Conservation (phyloP, 2,329 filamentous ascomycete genomes). For the Paecilomyces dactylethromorphus region DNA sequence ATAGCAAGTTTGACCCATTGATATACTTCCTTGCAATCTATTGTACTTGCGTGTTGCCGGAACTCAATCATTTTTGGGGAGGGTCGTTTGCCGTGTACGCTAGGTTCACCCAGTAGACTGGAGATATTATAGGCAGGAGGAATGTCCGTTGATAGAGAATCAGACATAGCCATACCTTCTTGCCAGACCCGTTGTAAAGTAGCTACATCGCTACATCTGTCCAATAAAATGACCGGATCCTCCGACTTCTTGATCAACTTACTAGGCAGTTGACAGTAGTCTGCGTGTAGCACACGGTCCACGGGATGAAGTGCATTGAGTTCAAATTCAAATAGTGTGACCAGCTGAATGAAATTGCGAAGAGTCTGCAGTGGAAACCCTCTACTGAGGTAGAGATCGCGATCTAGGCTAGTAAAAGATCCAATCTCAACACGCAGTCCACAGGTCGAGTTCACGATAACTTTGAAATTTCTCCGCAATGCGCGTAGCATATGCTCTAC, state of each 20-base stretch:
- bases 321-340: conserved; percentile 14
- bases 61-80: conserved; percentile 20
- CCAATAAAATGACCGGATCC: background rate
- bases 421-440: conserved; percentile 22
- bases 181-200: conserved; percentile 7
- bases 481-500: conserved; percentile 8
- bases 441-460: conserved; percentile 14
- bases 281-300: conserved; percentile 4
- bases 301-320: conserved; percentile 18
- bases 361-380: conserved; percentile 14
- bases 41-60: conserved; percentile 19
- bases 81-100: background rate
- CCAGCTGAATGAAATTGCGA: conserved; percentile 18
- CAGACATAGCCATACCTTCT: background rate
- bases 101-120: background rate
- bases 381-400: conserved; percentile 2
- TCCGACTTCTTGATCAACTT: background rate
- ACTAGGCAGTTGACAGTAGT: conserved; percentile 3
- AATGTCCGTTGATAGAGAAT: background rate
- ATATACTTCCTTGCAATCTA: conserved; percentile 13
- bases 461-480: conserved; percentile 8
- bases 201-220: conserved; percentile 3
- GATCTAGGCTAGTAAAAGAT: background rate
- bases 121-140: conserved; percentile 2
- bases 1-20: conserved; percentile 20